Evolutionary conservation across 768 basidiomycete species (phyloP), one percentile per base, ranked within the genome.

Genomic region (Pleurotus ostreatus): DNA sequence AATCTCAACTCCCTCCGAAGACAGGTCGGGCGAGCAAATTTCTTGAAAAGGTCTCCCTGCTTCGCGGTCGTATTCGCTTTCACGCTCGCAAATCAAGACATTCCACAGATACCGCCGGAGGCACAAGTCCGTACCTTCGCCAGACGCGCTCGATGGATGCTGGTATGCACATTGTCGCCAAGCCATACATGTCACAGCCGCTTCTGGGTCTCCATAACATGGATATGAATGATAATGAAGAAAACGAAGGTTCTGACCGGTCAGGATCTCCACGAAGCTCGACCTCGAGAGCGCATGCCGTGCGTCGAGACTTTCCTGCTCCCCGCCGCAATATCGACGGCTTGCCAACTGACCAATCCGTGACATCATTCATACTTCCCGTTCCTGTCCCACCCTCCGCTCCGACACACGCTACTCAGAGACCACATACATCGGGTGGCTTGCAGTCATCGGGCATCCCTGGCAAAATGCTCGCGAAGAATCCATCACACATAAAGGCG

Each of bases 101-200:
- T 61, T 59, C 63, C 16, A 51, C 55, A 34, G 57, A 59, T 16
- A n/a, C 65, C 54, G 59, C 65, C 46, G 47, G 64, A 41, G 57
- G 54, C 23, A 53, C 66, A 30, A 58, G 62, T 56, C 65, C 39
- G 55, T 68, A 58, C 61, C 64, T 54, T 57, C 66, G 68, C 25
- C 67, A 67, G 46, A 60, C 70, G 16, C 63, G 63, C 57, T 73
- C 71, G 7, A 60, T 71, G 48, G 73, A 77, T 61, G 57, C 68
- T 34, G 41, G 41, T 38, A 65, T 64, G 53, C 49, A 53, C 39
- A 64, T 64, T 51, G 49, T 51, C 9, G 55, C 60, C 34, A 79
- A 78, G 58, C 75, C 76, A 5, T 78, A 72, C 65, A 77, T 77
- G 75, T 77, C 77, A 9, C 77, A 78, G 52, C 76, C 78, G 1